A percentile compares a stretch with the other conserved stretches of the same genome.
Conservation (phyloP, 345 rosid species). For the Lumnitzera racemosa region DNA sequence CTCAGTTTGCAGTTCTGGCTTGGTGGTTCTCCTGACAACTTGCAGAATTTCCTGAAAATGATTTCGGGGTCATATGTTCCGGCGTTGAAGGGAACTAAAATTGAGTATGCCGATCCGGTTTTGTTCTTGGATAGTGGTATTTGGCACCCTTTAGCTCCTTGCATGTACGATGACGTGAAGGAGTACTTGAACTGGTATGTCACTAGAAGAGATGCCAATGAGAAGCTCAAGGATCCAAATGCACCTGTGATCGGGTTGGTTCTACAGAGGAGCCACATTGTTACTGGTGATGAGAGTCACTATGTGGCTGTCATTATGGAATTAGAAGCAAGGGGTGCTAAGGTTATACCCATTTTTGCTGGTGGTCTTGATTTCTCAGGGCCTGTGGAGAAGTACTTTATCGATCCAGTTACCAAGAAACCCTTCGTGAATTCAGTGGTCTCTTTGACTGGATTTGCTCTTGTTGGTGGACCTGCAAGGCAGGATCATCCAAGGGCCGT, state of each 20-base stretch:
- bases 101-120: constrained; percentile 86
- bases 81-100: constrained; percentile 61
- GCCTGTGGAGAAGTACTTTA: constrained; percentile 73
- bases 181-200: constrained; percentile 94
- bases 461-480: constrained; percentile 99
- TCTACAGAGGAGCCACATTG: constrained; percentile 96
- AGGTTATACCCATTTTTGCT: constrained; percentile 86
- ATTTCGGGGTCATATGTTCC: constrained; percentile 86
- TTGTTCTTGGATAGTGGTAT: constrained; percentile 84
- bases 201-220: constrained; percentile 72
- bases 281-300: constrained; percentile 93
- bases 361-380: constrained; percentile 96
- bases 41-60: constrained; percentile 95
- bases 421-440: constrained; percentile 69
- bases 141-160: constrained; percentile 97
- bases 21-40: constrained; percentile 92
- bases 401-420: constrained; percentile 57
- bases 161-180: constrained; percentile 92
- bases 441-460: constrained; percentile 91
- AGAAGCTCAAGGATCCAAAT: constrained; percentile 51
- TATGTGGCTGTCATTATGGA: constrained; percentile 99
- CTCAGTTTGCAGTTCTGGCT: constrained; percentile 98
- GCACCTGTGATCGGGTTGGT: constrained; percentile 82
- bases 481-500: constrained; percentile 97
- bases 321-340: constrained; percentile 93